phyloP scores from a whole-genome alignment of 768 basidiomycete genomes.

The Tubosaeta sp. region DNA sequence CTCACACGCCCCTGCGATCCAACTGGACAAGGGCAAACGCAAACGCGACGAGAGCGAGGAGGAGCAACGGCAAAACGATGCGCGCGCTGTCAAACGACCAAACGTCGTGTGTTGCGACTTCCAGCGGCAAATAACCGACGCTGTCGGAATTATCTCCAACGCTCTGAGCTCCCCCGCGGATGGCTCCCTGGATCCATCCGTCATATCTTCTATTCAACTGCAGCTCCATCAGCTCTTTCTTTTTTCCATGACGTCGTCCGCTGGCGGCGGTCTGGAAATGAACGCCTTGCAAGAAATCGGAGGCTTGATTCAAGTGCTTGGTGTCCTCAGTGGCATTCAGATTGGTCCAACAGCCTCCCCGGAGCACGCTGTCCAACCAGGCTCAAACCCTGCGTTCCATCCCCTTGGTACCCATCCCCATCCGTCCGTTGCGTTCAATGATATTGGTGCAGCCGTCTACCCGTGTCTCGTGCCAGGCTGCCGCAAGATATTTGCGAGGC shows the following conservation, averaged over 20 bases:
- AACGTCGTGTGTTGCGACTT: slow-evolving; percentile 44
- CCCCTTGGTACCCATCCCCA: slow-evolving; percentile 22
- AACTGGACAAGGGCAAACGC: slow-evolving; percentile 71
- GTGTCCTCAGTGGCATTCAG: slow-evolving; percentile 73
- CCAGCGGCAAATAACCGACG: slow-evolving; percentile 54
- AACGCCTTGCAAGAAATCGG: slow-evolving; percentile 68
- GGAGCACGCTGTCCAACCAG: slow-evolving; percentile 21
- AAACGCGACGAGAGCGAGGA: slow-evolving; percentile 55
- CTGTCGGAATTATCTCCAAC: slow-evolving; percentile 52
- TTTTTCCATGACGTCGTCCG: slow-evolving; percentile 70
- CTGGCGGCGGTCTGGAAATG: slow-evolving; percentile 48
- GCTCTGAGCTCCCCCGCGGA: slow-evolving; percentile 39
- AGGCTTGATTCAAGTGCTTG: slow-evolving; percentile 79
- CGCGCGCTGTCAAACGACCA: slow-evolving; percentile 41
- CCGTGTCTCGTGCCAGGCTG: slow-evolving; percentile 69
- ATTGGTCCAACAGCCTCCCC: slow-evolving; percentile 44
- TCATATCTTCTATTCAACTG: slow-evolving; percentile 68
- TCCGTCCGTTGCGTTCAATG: slow-evolving; percentile 32
- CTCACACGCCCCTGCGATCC: slow-evolving; percentile 57
- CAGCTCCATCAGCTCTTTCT: slow-evolving; percentile 75
- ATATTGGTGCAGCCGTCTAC: slow-evolving; percentile 74
- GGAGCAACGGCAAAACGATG: slow-evolving; percentile 25
- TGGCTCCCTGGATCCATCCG: slow-evolving; percentile 47
- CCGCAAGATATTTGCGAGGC: slow-evolving; percentile 62
- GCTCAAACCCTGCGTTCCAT: slow-evolving; percentile 31